A percentile compares a stretch with the other conserved stretches of the same genome.
Conservation (phyloP, 495 filamentous ascomycete genomes). For the Penicillium macrosclerotiorum region DNA sequence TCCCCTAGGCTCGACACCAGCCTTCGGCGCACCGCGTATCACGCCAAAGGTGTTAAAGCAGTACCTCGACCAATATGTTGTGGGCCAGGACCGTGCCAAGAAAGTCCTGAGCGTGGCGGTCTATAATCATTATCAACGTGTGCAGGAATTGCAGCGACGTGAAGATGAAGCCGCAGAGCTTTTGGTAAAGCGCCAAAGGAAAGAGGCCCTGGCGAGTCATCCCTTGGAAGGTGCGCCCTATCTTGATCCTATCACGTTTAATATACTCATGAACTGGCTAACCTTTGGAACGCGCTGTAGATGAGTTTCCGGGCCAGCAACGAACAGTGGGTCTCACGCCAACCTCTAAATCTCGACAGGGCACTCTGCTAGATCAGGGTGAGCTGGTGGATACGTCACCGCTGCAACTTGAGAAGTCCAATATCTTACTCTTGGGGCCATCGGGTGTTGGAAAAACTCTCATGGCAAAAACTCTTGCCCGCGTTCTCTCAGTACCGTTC, state of each 20-base stretch:
- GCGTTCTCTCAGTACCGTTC: conserved; percentile 87
- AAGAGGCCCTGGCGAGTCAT: conserved; percentile 47
- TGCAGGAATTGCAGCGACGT: conserved; percentile 71
- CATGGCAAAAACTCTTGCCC: conserved; percentile 80
- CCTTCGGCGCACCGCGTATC: conserved; percentile 65
- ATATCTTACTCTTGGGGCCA: conserved; percentile 87
- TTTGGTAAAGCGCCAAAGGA: conserved; percentile 46
- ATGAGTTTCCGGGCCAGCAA: conserved; percentile 77
- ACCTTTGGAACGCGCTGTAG: conserved; percentile 37
- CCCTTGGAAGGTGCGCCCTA: conserved; percentile 58
- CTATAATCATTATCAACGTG: conserved; percentile 94
- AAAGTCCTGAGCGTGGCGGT: conserved; percentile 89
- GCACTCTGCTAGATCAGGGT: conserved; percentile 26
- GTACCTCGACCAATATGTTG: conserved; percentile 92
- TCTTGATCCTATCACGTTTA: too few relatives aligned
- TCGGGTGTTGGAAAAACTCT: conserved; percentile 97
- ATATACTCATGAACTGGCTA: not conserved
- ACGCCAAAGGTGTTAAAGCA: conserved; percentile 84
- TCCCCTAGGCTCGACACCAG: conserved; percentile 54
- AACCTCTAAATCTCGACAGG: conserved; percentile 23
- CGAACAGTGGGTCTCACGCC: conserved; percentile 48
- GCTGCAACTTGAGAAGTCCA: conserved; percentile 90
- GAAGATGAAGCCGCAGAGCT: conserved; percentile 76
- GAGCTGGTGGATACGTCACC: conserved; percentile 55
- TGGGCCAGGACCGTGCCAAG: conserved; percentile 95